Base-by-base conservation (phyloP, 768 basidiomycete genomes). In the Leccinellum albellum region DNA sequence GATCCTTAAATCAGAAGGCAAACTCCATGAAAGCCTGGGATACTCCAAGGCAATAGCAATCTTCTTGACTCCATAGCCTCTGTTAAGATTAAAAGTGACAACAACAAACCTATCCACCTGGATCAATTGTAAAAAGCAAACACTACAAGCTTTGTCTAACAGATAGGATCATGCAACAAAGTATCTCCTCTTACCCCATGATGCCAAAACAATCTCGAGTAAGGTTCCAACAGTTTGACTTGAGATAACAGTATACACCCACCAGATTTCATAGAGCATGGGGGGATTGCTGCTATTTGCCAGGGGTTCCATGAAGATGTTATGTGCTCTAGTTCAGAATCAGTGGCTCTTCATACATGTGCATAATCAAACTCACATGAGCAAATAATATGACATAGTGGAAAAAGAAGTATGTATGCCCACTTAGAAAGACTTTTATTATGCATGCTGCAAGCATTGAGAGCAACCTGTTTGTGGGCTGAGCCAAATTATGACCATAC, bases 361-460 rank as follows among this genome's bases (percentile, higher is more conserved):
- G 13, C 32, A 14, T 5, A 31, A 31, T 13, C 28, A 28, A 40
- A 0, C 35, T 37, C 35, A 32, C 32, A 32, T 32, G 32, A 24
- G 58, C 59, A 2, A 53, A 29, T 46, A 71, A 48, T 6, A 55
- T 54, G 33, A 56, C 45, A 57, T 71, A 70, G n/a, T 60, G 69
- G 58, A 70, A 55, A 47, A 63, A 62, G 8, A 69, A 37, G 24
- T 67, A 69, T 17, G 24, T 67, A 69, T 17, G 66, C 14, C 72
- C 73, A 74, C 54, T 70, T 75, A 21, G 66, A 59, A 4, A 53
- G 49, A 13, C 45, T 65, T 17, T 24, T 51, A 15, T 61, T 63
- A 7, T 54, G 58, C 60, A 71, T 71, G 10, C 69, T 74, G 37
- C 17, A 13, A 23, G 23, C 13, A 9, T 15, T 13, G 3, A 32